A percentile compares a stretch with the other conserved stretches of the same genome.
phyloP scores from a whole-genome alignment of 352 stramenopile species.

The Pythium utonaiense region DNA sequence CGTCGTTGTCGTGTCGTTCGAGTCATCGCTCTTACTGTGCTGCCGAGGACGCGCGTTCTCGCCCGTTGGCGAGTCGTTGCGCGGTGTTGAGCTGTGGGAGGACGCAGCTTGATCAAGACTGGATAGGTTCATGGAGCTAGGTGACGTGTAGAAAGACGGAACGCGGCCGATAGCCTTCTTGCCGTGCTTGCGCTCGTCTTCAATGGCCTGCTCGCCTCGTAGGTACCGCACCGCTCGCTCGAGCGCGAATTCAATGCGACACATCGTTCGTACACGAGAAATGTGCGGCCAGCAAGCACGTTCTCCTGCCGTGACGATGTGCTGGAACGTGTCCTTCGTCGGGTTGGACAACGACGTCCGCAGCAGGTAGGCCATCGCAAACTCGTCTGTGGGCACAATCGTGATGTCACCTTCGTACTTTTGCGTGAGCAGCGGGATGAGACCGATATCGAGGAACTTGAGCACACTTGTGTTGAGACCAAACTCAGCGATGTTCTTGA shows the following conservation, averaged over 20 bases:
- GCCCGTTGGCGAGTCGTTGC: not conserved
- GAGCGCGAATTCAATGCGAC: slow-evolving; percentile 95
- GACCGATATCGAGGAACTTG: slow-evolving; percentile 76
- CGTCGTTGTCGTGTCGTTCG: not conserved
- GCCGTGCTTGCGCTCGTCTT: slow-evolving; percentile 69
- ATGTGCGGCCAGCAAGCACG: slow-evolving; percentile 92
- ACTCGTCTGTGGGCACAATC: slow-evolving; percentile 92
- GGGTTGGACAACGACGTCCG: slow-evolving; percentile 84
- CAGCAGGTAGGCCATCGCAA: slow-evolving; percentile 77
- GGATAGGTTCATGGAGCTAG: slow-evolving; percentile 81
- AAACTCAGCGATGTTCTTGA: slow-evolving; percentile 86
- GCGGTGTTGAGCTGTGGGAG: not conserved
- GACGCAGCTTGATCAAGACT: slow-evolving; percentile 30
- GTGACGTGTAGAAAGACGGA: slow-evolving; percentile 86
- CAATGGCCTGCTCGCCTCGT: slow-evolving; percentile 73
- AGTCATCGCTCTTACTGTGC: slow-evolving; percentile 15
- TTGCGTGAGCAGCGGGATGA: slow-evolving; percentile 81
- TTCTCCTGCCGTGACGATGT: slow-evolving; percentile 88
- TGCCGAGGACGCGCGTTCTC: not conserved
- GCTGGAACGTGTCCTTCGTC: slow-evolving; percentile 47
- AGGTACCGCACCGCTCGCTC: slow-evolving; percentile 87
- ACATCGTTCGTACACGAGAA: slow-evolving; percentile 94
- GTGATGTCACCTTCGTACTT: slow-evolving; percentile 99
- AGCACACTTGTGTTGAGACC: slow-evolving; percentile 82
- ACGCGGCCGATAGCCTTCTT: slow-evolving; percentile 74